A percentile compares a stretch with the other conserved stretches of the same genome.
Conservation (phyloP, 495 filamentous ascomycete species). For the Clohesyomyces aquaticus region DNA sequence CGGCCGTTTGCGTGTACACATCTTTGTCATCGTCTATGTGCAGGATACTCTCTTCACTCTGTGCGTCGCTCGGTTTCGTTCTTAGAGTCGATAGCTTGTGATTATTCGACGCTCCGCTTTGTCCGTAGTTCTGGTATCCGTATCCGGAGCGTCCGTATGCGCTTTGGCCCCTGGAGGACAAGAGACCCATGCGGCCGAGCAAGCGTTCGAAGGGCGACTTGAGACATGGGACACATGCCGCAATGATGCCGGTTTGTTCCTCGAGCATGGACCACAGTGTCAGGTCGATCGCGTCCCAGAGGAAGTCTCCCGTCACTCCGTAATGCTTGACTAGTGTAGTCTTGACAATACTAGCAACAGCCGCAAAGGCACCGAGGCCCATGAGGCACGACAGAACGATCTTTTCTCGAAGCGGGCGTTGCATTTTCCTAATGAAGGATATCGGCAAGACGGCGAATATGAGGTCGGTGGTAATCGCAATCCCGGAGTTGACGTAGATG, state of each 20-base stretch:
- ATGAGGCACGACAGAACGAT: slow-evolving; percentile 43
- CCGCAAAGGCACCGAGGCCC: slow-evolving; percentile 45
- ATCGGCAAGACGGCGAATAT: slow-evolving; percentile 45
- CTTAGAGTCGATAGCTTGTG: background rate
- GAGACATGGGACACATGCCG: slow-evolving; percentile 42
- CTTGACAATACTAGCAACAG: slow-evolving; percentile 42
- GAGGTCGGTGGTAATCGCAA: slow-evolving; percentile 45
- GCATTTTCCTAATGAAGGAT: slow-evolving; percentile 44
- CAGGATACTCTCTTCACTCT: background rate
- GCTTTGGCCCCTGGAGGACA: background rate
- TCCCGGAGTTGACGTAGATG: slow-evolving; percentile 39
- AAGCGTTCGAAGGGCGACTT: slow-evolving; percentile 42
- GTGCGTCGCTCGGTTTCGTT: background rate
- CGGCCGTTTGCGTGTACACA: background rate
- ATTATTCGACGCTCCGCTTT: background rate
- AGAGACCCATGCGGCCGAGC: slow-evolving; percentile 24
- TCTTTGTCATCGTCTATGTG: background rate
- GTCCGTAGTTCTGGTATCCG: no score
- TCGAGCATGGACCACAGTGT: slow-evolving; percentile 44
- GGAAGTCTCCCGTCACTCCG: slow-evolving; percentile 35
- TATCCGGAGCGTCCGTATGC: no score
- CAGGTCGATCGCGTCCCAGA: slow-evolving; percentile 41
- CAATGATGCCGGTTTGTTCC: slow-evolving; percentile 43
- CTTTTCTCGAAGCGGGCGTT: slow-evolving; percentile 44
- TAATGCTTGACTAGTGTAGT: slow-evolving; percentile 39